These are phyloP conservation scores for Colletotrichum trifolii DNA, from an alignment of 2,329 filamentous ascomycete genomes.

Conservation along the genomic window DNA sequence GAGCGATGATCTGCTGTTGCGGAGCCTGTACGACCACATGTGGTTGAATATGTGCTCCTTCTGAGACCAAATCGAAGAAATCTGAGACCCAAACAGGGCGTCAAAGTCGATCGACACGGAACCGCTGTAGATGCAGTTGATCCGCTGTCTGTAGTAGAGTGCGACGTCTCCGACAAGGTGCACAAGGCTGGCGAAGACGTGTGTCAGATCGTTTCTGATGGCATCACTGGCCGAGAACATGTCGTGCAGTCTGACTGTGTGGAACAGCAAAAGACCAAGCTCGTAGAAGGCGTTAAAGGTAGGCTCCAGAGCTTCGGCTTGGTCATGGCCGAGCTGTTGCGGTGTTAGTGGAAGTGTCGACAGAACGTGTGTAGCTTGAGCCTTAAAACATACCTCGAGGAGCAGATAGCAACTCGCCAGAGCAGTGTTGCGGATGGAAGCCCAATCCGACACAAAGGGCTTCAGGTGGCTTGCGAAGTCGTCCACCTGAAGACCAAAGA, in stretches of 20 bases:
- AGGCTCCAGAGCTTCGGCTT: constrained; percentile 50
- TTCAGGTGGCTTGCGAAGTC: constrained; percentile 48
- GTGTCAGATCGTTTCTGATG: constrained; percentile 46
- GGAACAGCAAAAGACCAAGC: constrained; percentile 50
- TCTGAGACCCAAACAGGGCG: constrained; percentile 47
- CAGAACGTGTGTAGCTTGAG: not conserved
- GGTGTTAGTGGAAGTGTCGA: not conserved
- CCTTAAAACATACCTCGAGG: constrained; percentile 46
- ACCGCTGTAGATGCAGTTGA: constrained; percentile 44
- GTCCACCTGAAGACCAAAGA: constrained; percentile 53
- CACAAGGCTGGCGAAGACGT: constrained; percentile 50
- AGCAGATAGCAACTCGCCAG: constrained; percentile 51
- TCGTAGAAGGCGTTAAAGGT: constrained; percentile 54
- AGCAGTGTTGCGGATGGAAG: constrained; percentile 43
- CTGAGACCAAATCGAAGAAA: constrained; percentile 48
- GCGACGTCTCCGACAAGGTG: constrained; percentile 48
- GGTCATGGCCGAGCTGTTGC: constrained; percentile 49
- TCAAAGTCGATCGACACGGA: constrained; percentile 49
- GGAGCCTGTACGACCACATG: constrained; percentile 50
- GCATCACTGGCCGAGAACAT: constrained; percentile 46
- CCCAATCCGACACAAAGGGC: constrained; percentile 39
- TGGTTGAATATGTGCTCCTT: constrained; percentile 47
- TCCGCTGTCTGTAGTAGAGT: constrained; percentile 48
- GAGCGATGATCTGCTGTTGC: constrained; percentile 38
- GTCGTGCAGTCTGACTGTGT: constrained; percentile 49